Conservation (phyloP, 2,329 filamentous ascomycete genomes). For the Colletotrichum sublineola region DNA sequence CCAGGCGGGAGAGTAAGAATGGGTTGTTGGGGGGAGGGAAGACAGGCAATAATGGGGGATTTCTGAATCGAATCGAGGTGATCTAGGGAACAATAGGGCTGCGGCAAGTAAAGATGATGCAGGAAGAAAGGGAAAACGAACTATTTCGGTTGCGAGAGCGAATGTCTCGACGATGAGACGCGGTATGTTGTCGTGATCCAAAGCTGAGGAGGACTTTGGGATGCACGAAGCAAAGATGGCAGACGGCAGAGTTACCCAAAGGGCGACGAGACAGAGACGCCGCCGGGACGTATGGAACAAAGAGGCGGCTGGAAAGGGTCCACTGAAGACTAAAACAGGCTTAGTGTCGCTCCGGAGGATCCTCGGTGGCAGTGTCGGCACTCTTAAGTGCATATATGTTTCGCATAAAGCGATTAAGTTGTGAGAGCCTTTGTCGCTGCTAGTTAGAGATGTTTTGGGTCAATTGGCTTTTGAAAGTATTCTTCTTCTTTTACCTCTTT, state of each 20-base stretch:
- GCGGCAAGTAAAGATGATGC: conserved; percentile 37
- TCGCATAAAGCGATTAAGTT: not conserved
- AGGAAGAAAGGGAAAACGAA: conserved; percentile 43
- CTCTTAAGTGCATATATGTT: conserved; percentile 23
- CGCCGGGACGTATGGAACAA: conserved; percentile 29
- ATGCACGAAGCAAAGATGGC: conserved; percentile 37
- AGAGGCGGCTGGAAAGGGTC: conserved; percentile 31
- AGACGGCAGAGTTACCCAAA: conserved; percentile 21
- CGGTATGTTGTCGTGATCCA: conserved; percentile 35
- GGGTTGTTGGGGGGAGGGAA: conserved; percentile 24
- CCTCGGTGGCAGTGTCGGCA: not conserved
- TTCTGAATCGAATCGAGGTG: conserved; percentile 21
- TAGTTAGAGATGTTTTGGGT: not conserved
- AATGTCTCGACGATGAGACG: conserved; percentile 40
- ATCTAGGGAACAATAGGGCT: conserved; percentile 38
- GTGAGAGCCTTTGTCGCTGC: not conserved
- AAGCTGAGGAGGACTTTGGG: conserved; percentile 27
- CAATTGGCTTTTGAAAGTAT: not conserved
- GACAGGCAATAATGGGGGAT: conserved; percentile 21
- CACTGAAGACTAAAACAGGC: not conserved
- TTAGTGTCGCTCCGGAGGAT: conserved; percentile 14
- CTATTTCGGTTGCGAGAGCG: conserved; percentile 41
- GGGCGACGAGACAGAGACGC: conserved; percentile 35
- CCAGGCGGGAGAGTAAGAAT: conserved; percentile 30
- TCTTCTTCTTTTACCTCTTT: no score